Conservation (phyloP, 2,329 filamentous ascomycete genomes). For the Pseudogymnoascus sp. region DNA sequence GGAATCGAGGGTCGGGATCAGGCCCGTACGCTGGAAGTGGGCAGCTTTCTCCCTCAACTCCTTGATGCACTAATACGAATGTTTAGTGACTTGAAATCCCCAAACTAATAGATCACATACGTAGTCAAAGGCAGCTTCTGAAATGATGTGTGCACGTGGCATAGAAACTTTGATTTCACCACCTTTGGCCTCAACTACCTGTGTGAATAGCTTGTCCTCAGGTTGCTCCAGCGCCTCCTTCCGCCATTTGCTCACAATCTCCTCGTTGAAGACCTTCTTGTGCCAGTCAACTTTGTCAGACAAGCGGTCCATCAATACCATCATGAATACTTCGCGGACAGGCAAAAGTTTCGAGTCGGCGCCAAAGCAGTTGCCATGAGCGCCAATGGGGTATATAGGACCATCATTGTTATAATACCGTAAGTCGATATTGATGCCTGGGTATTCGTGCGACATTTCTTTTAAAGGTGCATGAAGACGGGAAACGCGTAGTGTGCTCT, state of each 20-base stretch:
- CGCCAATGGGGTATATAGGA: neutral
- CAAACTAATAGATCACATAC: neutral
- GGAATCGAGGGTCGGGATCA: constrained; percentile 4
- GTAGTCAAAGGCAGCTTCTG: constrained; percentile 1
- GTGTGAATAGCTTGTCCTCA: constrained; percentile 25
- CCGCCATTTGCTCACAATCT: constrained; percentile 22
- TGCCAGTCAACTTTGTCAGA: constrained; percentile 9
- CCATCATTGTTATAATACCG: neutral
- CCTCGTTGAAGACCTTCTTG: constrained; percentile 21
- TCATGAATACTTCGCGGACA: constrained; percentile 10
- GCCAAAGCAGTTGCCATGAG: neutral
- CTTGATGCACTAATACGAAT: constrained; percentile 14
- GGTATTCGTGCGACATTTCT: constrained; percentile 6
- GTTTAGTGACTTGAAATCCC: constrained; percentile 3
- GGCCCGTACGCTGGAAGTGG: constrained; percentile 14
- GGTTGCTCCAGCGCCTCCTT: constrained; percentile 16
- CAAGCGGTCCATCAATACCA: constrained; percentile 9
- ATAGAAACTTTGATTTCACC: neutral
- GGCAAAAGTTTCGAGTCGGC: neutral
- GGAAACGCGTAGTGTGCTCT: neutral
- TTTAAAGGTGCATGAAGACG: neutral
- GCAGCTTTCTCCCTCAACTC: constrained; percentile 21
- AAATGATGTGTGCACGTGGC: neutral
- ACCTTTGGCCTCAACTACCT: constrained; percentile 26
- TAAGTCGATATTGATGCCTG: constrained; percentile 6